phyloP scores from a whole-genome alignment of 1,284 basidiomycete genomes.

The Pseudozyma tsukubaensis region DNA sequence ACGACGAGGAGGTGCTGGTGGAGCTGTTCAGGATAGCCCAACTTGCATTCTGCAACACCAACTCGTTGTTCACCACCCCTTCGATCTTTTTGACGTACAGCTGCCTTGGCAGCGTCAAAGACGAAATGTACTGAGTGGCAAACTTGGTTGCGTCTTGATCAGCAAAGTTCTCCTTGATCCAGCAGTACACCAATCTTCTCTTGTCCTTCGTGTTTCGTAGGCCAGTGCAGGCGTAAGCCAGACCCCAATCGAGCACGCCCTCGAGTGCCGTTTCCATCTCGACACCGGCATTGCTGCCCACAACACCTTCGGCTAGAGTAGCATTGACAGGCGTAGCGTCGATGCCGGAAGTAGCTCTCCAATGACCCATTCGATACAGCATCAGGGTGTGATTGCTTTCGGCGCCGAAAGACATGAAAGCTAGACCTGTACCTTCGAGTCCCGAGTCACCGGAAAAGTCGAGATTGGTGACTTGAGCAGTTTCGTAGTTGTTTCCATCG shows the following conservation, averaged over 20 bases:
- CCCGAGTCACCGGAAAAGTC: slow-evolving; percentile 22
- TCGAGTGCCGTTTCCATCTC: slow-evolving; percentile 24
- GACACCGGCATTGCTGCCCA: slow-evolving; percentile 8
- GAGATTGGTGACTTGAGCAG: slow-evolving; percentile 18
- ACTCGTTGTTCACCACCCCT: slow-evolving; percentile 20
- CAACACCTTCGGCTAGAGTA: slow-evolving; percentile 13
- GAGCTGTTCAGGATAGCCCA: slow-evolving; percentile 35
- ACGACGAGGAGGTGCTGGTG: neutral
- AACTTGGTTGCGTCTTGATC: slow-evolving; percentile 35
- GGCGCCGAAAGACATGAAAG: slow-evolving; percentile 23
- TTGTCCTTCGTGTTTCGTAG: slow-evolving; percentile 7
- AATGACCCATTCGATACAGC: slow-evolving; percentile 38
- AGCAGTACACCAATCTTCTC: slow-evolving; percentile 32
- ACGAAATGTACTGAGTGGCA: slow-evolving; percentile 18
- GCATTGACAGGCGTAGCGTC: slow-evolving; percentile 10
- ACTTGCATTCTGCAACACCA: slow-evolving; percentile 22
- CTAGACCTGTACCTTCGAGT: slow-evolving; percentile 13
- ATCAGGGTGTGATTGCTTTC: slow-evolving; percentile 37
- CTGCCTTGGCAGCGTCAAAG: slow-evolving; percentile 30
- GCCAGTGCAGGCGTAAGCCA: slow-evolving; percentile 41
- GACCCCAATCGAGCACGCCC: slow-evolving; percentile 32
- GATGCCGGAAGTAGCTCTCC: slow-evolving; percentile 8
- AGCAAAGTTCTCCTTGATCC: slow-evolving; percentile 38
- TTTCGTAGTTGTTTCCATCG: slow-evolving; percentile 43
- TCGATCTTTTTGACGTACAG: slow-evolving; percentile 27